A percentile compares a stretch with the other conserved stretches of the same genome.
These are phyloP conservation scores for Phytophthora crassamura DNA, from an alignment of 352 stramenopile species.

Conservation along the genomic window DNA sequence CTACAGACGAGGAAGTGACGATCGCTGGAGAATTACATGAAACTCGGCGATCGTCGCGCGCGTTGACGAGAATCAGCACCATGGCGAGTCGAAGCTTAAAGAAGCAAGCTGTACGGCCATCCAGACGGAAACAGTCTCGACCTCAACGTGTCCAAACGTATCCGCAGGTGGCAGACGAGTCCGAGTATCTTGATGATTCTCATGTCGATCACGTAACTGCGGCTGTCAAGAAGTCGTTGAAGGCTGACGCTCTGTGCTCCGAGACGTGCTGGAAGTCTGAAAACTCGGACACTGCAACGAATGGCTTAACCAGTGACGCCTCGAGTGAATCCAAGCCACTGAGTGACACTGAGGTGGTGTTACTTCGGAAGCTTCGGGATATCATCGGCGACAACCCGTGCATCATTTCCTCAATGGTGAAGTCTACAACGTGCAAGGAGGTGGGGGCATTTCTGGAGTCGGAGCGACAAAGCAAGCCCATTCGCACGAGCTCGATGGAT, in stretches of 20 bases:
- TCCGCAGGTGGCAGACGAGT: conserved; percentile 49
- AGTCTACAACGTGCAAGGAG: conserved; percentile 63
- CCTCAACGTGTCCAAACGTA: conserved; percentile 34
- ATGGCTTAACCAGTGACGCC: conserved; percentile 1
- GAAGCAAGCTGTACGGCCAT: conserved; percentile 32
- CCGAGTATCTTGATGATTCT: conserved; percentile 74
- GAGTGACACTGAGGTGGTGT: conserved; percentile 49
- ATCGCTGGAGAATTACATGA: conserved; percentile 31
- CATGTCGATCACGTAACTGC: conserved; percentile 48
- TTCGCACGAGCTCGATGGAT: conserved; percentile 35
- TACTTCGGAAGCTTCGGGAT: conserved; percentile 62
- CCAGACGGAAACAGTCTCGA: conserved; percentile 34
- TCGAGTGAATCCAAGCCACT: conserved; percentile 9
- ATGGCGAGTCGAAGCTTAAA: conserved; percentile 62
- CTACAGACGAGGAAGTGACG: conserved; percentile 27
- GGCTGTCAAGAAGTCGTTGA: conserved; percentile 53
- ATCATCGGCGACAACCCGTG: conserved; percentile 73
- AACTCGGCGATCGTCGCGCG: conserved; percentile 62
- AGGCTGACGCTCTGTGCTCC: conserved; percentile 41
- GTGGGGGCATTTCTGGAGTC: conserved; percentile 58
- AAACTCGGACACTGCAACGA: background rate
- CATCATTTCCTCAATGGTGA: conserved; percentile 65
- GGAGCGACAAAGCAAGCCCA: conserved; percentile 42
- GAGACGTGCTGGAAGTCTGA: conserved; percentile 50
- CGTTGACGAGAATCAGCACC: conserved; percentile 62